Evolutionary conservation across 2,329 filamentous ascomycete genomes (phyloP).

Genomic region (Nigrospora sphaerica): DNA sequence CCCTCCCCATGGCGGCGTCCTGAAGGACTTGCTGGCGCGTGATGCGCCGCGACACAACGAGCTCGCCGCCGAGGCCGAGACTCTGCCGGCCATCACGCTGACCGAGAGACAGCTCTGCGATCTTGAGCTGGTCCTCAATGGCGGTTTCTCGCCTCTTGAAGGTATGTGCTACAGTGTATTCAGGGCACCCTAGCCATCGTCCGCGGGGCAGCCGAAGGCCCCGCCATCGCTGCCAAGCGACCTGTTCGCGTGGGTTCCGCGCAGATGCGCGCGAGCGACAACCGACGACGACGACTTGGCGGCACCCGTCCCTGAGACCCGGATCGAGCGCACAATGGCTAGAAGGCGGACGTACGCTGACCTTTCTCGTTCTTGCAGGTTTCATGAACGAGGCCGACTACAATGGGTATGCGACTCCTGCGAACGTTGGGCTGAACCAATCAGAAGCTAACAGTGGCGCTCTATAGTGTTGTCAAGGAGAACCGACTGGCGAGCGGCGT

Average conservation of each 20-base stretch:
- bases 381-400: slow-evolving; percentile 98
- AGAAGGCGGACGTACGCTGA: too few species aligned
- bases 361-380: slow-evolving; percentile 43
- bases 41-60: slow-evolving; percentile 77
- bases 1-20: slow-evolving; percentile 79
- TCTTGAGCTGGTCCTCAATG: slow-evolving; percentile 93
- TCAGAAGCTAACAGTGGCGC: slow-evolving; percentile 18
- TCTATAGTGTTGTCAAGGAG: slow-evolving; percentile 72
- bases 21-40: slow-evolving; percentile 95
- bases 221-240: slow-evolving; percentile 5
- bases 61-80: slow-evolving; percentile 79
- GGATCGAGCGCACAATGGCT: too few species aligned
- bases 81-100: slow-evolving; percentile 74
- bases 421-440: background rate
- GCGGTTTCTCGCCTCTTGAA: slow-evolving; percentile 95
- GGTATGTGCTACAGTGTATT: slow-evolving; percentile 54
- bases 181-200: background rate
- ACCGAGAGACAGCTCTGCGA: slow-evolving; percentile 95
- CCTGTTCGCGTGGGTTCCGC: background rate
- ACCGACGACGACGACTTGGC: background rate
- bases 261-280: background rate
- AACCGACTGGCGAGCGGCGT: slow-evolving; percentile 81
- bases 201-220: slow-evolving; percentile 2
- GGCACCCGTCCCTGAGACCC: too few species aligned
- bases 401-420: slow-evolving; percentile 57